Evolutionary conservation across 1,284 basidiomycete species (phyloP), one percentile per base, ranked within the genome.

Genomic region (Leccinum solheimii): DNA sequence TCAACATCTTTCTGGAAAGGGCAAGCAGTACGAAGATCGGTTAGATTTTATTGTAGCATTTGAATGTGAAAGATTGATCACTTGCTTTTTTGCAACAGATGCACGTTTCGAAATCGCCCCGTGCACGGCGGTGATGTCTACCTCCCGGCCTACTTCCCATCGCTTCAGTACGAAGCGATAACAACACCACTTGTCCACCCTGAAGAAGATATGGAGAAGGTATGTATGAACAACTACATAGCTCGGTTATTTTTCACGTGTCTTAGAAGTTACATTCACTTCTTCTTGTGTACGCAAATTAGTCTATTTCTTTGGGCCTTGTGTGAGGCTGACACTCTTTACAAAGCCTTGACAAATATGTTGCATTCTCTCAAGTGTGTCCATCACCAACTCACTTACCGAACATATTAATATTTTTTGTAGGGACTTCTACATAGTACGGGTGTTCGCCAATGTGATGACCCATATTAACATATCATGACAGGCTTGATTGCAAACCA

Each of bases 261-360:
- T 62, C 56, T 48, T 21, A 21, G 21, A 21, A 86, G 84, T 74
- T 86, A 8, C 84, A 86, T 66, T 78, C 82, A 2, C 74, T 85
- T 23, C 76, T 86, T 27, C 23, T 23, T 23, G 82, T 85, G 86
- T 87, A 75, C 49, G 83, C 23, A 43, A 16, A 52, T 19, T 32
- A 70, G 40, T 57, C 21, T 55, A 21, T 16, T 5, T 7, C 43
- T 19, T 34, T 53, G 8, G 30, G 7, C 40, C 3, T 32, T 3
- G 26, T 45, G 8, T 9, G 56, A 34, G 7, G 27, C 58, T 60
- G 59, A 67, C 45, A 49, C 21, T 34, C n/a, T 50, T 57, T 2
- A 38, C 13, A 59, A 53, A 88, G 87, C 8, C 70, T 90, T 27
- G 85, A 87, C 59, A 90, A 90, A 75, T 90, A 86, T 62, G 77